A percentile compares a stretch with the other conserved stretches of the same genome.
phyloP scores from a whole-genome alignment of 2,329 filamentous ascomycete species.

The Diplodia corticola region DNA sequence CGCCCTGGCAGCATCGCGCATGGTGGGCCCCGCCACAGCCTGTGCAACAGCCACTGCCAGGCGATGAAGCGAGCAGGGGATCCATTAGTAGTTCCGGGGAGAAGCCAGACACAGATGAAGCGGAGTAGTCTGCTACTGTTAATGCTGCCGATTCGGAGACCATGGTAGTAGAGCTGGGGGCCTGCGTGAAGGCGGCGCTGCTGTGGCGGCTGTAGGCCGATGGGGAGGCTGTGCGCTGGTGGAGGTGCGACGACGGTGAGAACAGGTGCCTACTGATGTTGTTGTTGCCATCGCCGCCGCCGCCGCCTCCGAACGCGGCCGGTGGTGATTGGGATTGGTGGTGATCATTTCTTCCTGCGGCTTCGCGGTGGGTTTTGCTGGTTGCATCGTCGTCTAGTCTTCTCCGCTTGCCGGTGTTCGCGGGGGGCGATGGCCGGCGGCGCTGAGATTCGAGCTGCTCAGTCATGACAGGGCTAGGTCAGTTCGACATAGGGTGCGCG shows the following conservation, averaged over 20 bases:
- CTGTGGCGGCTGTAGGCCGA: background rate
- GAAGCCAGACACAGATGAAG: background rate
- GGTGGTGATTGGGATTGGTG: background rate
- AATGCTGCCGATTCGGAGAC: background rate
- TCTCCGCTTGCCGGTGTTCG: background rate
- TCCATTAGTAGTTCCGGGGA: constrained; percentile 10
- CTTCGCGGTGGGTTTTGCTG: background rate
- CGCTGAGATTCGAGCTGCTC: background rate
- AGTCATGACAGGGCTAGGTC: background rate
- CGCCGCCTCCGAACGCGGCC: background rate
- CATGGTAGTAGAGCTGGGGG: background rate
- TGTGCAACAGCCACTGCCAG: background rate
- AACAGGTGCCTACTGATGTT: background rate
- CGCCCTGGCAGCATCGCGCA: background rate
- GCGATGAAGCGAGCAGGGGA: background rate
- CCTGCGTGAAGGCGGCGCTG: background rate
- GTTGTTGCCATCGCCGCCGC: background rate
- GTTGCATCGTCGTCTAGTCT: background rate
- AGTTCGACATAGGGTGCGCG: background rate
- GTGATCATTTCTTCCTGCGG: background rate
- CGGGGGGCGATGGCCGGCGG: background rate
- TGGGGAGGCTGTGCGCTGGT: background rate
- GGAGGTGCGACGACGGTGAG: background rate
- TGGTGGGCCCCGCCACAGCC: background rate
- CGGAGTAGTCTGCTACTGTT: background rate